Conservation (phyloP, 257 asterid species). For the Nicotiana noctiflora region DNA sequence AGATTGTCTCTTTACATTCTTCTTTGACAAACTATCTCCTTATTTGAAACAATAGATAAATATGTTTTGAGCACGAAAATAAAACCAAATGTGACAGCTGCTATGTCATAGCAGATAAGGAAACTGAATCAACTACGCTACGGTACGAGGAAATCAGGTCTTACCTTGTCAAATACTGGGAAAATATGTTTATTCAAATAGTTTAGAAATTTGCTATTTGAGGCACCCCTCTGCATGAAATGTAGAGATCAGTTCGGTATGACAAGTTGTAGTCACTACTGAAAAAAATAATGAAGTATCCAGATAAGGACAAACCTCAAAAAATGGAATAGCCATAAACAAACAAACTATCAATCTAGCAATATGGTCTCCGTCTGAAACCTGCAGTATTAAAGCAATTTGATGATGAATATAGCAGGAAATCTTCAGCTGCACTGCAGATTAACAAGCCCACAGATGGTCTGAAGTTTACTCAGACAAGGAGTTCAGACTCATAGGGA, state of each 20-base stretch:
- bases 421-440: not conserved
- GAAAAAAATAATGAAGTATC: slow-evolving; percentile 8
- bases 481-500: not conserved
- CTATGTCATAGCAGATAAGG: not conserved
- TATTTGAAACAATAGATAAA: not conserved
- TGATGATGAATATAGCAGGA: not conserved
- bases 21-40: not conserved
- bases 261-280: not conserved
- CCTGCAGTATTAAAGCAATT: slow-evolving; percentile 43
- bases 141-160: not conserved
- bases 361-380: slow-evolving; percentile 80
- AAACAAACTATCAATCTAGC: slow-evolving; percentile 77
- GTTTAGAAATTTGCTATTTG: slow-evolving; percentile 76
- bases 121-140: not conserved
- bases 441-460: not conserved
- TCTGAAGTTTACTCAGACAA: not conserved
- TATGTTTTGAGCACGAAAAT: not conserved
- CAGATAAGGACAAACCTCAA: slow-evolving; percentile 46
- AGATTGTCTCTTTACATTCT: not conserved
- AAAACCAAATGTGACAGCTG: not conserved
- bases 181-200: slow-evolving; percentile 80
- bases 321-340: slow-evolving; percentile 81
- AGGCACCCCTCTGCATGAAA: slow-evolving; percentile 85
- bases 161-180: slow-evolving; percentile 79
- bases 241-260: slow-evolving; percentile 19